Percentiles rank a stretch among this genome's conserved stretches.
phyloP scores from a whole-genome alignment of 768 basidiomycete species.

The Russula sp. region DNA sequence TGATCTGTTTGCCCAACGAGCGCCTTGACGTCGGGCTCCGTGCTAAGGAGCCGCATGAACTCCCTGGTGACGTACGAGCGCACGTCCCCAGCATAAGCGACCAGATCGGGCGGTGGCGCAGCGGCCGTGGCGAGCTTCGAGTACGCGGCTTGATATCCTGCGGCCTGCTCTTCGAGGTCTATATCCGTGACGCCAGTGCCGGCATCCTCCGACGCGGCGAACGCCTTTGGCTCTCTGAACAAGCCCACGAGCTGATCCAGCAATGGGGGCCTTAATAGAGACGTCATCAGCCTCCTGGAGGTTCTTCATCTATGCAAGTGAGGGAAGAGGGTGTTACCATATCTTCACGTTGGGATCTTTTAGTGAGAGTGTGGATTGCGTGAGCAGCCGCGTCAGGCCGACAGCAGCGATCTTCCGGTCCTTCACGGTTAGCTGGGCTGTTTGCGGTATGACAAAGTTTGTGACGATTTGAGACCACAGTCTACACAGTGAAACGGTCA shows the following conservation, averaged over 20 bases:
- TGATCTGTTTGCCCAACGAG: constrained; percentile 26
- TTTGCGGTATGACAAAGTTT: constrained; percentile 73
- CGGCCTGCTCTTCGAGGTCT: constrained; percentile 84
- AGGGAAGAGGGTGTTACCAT: constrained; percentile 41
- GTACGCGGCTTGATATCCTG: constrained; percentile 92
- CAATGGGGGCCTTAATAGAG: constrained; percentile 48
- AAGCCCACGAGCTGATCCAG: constrained; percentile 70
- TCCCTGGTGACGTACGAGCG: constrained; percentile 45
- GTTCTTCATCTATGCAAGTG: neutral
- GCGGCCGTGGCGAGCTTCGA: constrained; percentile 84
- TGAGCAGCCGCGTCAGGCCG: constrained; percentile 72
- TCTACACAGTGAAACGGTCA: constrained; percentile 28
- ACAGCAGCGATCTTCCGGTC: constrained; percentile 82
- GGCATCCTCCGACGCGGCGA: constrained; percentile 44
- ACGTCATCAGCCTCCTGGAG: neutral
- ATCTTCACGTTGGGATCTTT: constrained; percentile 50
- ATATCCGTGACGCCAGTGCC: constrained; percentile 61
- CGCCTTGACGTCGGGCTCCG: constrained; percentile 21
- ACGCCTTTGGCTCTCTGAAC: constrained; percentile 69
- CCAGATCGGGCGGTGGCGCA: constrained; percentile 47
- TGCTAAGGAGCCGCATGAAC: constrained; percentile 19
- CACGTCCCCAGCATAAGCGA: constrained; percentile 52
- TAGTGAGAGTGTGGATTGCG: constrained; percentile 64
- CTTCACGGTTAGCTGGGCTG: constrained; percentile 70
- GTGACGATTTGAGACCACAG: constrained; percentile 75